phyloP scores from a whole-genome alignment of 1,284 basidiomycete species.

The Omphalotus olearius region DNA sequence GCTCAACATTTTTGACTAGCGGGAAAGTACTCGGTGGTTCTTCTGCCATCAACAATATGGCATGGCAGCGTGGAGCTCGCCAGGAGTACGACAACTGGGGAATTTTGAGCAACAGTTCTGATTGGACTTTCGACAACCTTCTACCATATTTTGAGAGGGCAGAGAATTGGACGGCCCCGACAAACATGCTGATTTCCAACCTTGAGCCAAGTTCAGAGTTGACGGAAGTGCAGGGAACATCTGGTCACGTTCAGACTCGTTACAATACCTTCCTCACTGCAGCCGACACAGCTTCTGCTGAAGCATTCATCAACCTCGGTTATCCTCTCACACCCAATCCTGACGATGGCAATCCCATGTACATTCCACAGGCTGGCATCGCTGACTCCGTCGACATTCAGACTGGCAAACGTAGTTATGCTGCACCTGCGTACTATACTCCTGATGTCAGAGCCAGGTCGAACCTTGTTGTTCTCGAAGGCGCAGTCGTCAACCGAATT shows the following conservation, averaged over 20 bases:
- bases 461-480: conserved; percentile 13
- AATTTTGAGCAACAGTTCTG: conserved; percentile 3
- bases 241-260: conserved; percentile 12
- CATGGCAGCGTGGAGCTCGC: conserved; percentile 8
- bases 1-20: no score
- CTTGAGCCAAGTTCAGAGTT: no score
- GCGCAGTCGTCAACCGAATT: conserved; percentile 8
- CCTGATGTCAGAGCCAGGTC: conserved; percentile 8
- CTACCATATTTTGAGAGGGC: conserved; percentile 17
- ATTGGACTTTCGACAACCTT: conserved; percentile 14
- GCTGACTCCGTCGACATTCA: conserved; percentile 7
- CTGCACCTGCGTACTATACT: conserved; percentile 14
- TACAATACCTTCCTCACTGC: conserved; percentile 15
- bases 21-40: conserved; percentile 12
- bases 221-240: conserved; percentile 10
- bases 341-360: conserved; percentile 11
- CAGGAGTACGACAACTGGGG: conserved; percentile 14
- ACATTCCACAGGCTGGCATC: conserved; percentile 13
- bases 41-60: conserved; percentile 14
- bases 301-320: conserved; percentile 11
- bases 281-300: conserved; percentile 13
- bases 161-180: conserved; percentile 12
- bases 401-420: conserved; percentile 10
- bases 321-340: conserved; percentile 3
- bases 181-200: conserved; percentile 15